A percentile compares a stretch with the other conserved stretches of the same genome.
phyloP scores from a whole-genome alignment of 495 filamentous ascomycete species.

The Lentithecium fluviatile region DNA sequence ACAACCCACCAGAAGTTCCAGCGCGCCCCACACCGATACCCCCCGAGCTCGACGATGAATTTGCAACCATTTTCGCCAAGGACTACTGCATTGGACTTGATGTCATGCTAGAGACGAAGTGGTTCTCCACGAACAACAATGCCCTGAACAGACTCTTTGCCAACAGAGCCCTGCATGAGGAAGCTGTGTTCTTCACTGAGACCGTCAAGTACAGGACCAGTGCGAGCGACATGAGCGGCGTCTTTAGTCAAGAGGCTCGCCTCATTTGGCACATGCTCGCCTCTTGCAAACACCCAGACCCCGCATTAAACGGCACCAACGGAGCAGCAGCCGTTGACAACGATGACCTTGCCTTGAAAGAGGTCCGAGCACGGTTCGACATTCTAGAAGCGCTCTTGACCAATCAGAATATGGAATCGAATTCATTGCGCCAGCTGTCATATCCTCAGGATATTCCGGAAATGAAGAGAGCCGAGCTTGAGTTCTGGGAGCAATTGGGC shows the following conservation, averaged over 20 bases:
- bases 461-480: conserved; percentile 57
- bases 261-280: conserved; percentile 44
- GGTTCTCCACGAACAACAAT: conserved; percentile 65
- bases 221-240: conserved; percentile 30
- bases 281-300: conserved; percentile 32
- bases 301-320: conserved; percentile 40
- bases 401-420: conserved; percentile 58
- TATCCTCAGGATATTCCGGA: conserved; percentile 12
- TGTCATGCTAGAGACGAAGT: conserved; percentile 78
- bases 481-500: conserved; percentile 79
- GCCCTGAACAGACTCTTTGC: conserved; percentile 62
- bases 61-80: conserved; percentile 69
- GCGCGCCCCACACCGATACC: conserved; percentile 49
- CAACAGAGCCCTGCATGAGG: conserved; percentile 38
- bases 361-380: conserved; percentile 64
- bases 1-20: conserved; percentile 56
- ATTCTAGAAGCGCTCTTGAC: conserved; percentile 74
- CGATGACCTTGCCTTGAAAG: conserved; percentile 43
- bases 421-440: conserved; percentile 42
- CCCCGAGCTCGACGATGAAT: conserved; percentile 60
- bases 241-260: conserved; percentile 40
- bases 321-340: conserved; percentile 52
- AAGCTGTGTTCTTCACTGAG: conserved; percentile 49
- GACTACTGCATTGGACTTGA: conserved; percentile 77
- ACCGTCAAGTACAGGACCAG: conserved; percentile 58